phyloP scores from a whole-genome alignment of 2,329 filamentous ascomycete species.

The Paecilomyces sp. region DNA sequence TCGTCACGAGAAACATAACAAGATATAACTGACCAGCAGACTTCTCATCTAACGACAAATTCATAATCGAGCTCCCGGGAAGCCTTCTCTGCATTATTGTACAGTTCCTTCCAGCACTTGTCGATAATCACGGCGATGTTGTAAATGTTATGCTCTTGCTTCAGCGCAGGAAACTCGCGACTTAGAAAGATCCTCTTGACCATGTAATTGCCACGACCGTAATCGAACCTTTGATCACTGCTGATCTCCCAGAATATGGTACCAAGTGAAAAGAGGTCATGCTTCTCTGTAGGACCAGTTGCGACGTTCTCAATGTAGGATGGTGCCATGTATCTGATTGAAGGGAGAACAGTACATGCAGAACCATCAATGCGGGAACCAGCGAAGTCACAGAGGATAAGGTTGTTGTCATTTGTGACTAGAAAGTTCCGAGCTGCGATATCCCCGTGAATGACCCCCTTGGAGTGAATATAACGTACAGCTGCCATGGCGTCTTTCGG shows the following conservation, averaged over 20 bases:
- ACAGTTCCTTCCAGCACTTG: neutral
- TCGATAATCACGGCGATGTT: neutral
- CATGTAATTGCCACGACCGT: neutral
- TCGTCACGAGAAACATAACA: too few species aligned
- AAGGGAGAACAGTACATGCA: neutral
- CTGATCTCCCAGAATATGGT: conserved; percentile 5
- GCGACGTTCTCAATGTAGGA: neutral
- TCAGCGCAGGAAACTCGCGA: neutral
- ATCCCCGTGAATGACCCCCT: conserved; percentile 1
- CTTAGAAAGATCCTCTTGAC: neutral
- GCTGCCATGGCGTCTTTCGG: neutral
- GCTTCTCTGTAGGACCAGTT: neutral
- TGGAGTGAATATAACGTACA: neutral
- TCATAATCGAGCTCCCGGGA: neutral
- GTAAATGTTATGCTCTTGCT: neutral
- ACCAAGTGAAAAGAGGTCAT: conserved; percentile 4
- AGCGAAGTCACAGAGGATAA: conserved; percentile 2
- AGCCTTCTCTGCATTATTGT: neutral
- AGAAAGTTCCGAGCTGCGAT: conserved; percentile 1
- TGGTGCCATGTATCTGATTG: conserved; percentile 1
- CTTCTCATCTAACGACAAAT: neutral
- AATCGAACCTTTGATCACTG: neutral
- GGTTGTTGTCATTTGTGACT: neutral
- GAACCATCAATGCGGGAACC: conserved; percentile 6
- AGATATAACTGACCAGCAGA: too few species aligned